Evolutionary conservation across 2,329 filamentous ascomycete genomes (phyloP), one percentile per base, ranked within the genome.

Genomic region (Fusarium incarnatum): DNA sequence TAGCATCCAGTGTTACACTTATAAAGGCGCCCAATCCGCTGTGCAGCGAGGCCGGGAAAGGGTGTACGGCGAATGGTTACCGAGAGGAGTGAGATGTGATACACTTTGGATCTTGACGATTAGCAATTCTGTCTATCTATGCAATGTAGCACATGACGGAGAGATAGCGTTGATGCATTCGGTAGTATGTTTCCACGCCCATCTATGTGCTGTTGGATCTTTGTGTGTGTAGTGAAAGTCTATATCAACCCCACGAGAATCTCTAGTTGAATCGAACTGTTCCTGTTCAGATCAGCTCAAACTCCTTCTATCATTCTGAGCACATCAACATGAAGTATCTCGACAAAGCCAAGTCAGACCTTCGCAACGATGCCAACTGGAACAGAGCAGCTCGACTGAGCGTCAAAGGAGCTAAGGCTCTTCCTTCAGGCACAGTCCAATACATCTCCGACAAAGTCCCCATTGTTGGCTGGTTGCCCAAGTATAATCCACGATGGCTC

Each of bases 401-500:
- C 7, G 67, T 34, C 15, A 56, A 67, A 5, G 71, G 78, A n/a
- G 71, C 70, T 12, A 46, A 56, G n/a, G 66, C 70, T 1, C 68
- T 89, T 0, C 88, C 89, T 0, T 83, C 84, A 5, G 85, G 84
- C 11, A 79, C 87, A 3, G 81, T 77, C 8, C 83, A 88, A 52
- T 91, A 91, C 71, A 78, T 87, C 9, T 64, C 84, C 34, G 87
- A 89, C 65, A 91, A 91, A 75, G 79, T 89, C 5, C 89, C 89
- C 2, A 86, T 91, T 44, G 78, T 88, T 11, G 84, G 87, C 52
- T 91, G 89, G 89, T 81, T 91, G 2, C 88, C 89, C 13, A 82
- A 82, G 47, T 91, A 91, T 76, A 83, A 88, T 20, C 84, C 82
- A 8, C 79, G 83, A 82, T 92, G 88, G 89, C 74, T 91, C 3